Base-by-base conservation (phyloP, 2,329 filamentous ascomycete genomes). In the Chaetothyriales sp. region DNA sequence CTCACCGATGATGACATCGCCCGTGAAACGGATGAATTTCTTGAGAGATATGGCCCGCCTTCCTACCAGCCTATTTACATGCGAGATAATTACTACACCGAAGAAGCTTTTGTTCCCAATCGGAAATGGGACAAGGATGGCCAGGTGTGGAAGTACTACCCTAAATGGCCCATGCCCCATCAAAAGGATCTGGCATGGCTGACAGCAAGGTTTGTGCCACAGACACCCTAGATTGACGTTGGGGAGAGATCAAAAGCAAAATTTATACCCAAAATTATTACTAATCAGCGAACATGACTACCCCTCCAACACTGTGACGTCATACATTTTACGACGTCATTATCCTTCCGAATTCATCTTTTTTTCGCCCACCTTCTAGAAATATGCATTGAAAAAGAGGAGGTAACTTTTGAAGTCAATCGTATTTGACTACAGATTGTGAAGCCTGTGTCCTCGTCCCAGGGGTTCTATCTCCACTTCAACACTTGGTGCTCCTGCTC, bases 61-160 rank as follows among this genome's bases (percentile, higher is more conserved):
- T 56, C 52, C 22, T 59, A 57, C 26, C 53, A 60, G 36, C 55
- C 55, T 1, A 54, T 57, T 5, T 60, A 55, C 44, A 58, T 57
- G 55, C 47, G 58, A 22, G 58, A 60, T 45, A 58, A 60, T 43
- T 60, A 60, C 44, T 60, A 60, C 46, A 52, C 46, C 12, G 36
- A 57, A 19, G 58, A 59, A 44, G 58, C 56, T 3, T 60, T 56
- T 45, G 47, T 59, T 22, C 58, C 58, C 5, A 58, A 59, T 32
- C 53, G 58, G 18, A 60, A 60, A 46, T 60, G 57, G 53, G 55
- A 55, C n/a, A 53, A 49, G 25, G 56, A 57, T 10, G 51, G 50
- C 18, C 53, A 54, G 46, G 44, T 36, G 19, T 60, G 58, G 58
- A 44, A 53, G 8, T 59, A 60, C 48, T 60, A 60, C 18, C 49